These are phyloP conservation scores for Violaceomyces palustris DNA, from an alignment of 1,284 basidiomycete species.

Conservation along the genomic window DNA sequence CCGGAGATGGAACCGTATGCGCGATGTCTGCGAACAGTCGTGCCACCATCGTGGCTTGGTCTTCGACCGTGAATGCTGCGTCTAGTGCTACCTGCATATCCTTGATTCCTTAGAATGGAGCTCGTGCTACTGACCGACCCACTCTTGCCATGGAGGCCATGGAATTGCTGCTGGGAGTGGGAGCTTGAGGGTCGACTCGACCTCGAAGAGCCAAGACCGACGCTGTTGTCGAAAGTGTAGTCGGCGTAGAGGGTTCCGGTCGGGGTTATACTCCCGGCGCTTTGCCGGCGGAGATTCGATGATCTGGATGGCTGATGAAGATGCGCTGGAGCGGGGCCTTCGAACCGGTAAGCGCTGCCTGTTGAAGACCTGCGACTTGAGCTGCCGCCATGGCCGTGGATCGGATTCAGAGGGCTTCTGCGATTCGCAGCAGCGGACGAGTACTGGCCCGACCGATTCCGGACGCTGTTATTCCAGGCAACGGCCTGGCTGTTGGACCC, in stretches of 20 bases:
- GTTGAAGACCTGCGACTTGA: conserved; percentile 32
- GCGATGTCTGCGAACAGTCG: conserved; percentile 37
- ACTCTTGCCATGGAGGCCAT: conserved; percentile 26
- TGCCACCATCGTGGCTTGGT: conserved; percentile 31
- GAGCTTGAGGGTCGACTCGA: conserved; percentile 36
- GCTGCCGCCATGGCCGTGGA: no score
- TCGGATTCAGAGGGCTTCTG: conserved; percentile 10
- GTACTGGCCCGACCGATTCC: neutral
- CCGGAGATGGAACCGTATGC: conserved; percentile 22
- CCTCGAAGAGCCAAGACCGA: conserved; percentile 4
- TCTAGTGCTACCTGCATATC: conserved; percentile 1
- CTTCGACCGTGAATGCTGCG: conserved; percentile 8
- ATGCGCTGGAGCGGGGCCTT: neutral
- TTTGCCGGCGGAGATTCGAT: conserved; percentile 30
- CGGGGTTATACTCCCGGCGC: conserved; percentile 46
- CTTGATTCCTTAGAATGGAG: conserved; percentile 8
- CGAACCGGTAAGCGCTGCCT: conserved; percentile 19
- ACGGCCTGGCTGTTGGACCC: conserved; percentile 2
- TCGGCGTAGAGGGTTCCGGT: conserved; percentile 34
- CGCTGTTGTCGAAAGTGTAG: conserved; percentile 3
- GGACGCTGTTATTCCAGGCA: conserved; percentile 1
- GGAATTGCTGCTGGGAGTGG: conserved; percentile 23
- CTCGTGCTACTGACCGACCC: conserved; percentile 34
- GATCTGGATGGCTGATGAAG: no score
- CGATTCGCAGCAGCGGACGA: conserved; percentile 2